phyloP scores from a whole-genome alignment of 805 yeast species.

The Myxozyma udenii region DNA sequence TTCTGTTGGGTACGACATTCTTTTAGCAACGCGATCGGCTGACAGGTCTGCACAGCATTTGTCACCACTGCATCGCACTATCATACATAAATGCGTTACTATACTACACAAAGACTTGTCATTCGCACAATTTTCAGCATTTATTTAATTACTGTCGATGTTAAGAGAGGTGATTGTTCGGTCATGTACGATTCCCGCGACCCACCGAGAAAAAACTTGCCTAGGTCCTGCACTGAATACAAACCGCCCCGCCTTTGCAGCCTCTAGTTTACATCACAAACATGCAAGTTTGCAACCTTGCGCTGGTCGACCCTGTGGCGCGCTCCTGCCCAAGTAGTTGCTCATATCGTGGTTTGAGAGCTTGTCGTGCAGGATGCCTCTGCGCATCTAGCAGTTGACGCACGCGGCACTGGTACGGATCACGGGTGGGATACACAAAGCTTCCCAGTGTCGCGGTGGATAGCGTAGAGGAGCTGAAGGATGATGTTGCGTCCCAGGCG shows the following conservation, averaged over 20 bases:
- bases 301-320: neutral
- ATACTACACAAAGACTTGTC: no score
- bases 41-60: no score
- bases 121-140: no score
- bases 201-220: no score
- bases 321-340: constrained; percentile 5
- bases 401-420: constrained; percentile 14
- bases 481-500: neutral
- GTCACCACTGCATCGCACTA: no score
- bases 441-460: neutral
- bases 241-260: constrained; percentile 19
- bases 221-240: no score
- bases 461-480: neutral
- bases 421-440: neutral
- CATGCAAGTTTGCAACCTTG: neutral
- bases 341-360: constrained; percentile 11
- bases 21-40: no score
- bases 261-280: constrained; percentile 6
- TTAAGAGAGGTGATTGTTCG: no score
- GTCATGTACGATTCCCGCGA: no score
- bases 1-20: no score
- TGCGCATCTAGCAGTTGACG: constrained; percentile 14
- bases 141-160: no score
- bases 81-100: no score
- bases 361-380: constrained; percentile 1